Evolutionary conservation across 2,329 filamentous ascomycete genomes (phyloP).

Genomic region (Fusarium annulatum): DNA sequence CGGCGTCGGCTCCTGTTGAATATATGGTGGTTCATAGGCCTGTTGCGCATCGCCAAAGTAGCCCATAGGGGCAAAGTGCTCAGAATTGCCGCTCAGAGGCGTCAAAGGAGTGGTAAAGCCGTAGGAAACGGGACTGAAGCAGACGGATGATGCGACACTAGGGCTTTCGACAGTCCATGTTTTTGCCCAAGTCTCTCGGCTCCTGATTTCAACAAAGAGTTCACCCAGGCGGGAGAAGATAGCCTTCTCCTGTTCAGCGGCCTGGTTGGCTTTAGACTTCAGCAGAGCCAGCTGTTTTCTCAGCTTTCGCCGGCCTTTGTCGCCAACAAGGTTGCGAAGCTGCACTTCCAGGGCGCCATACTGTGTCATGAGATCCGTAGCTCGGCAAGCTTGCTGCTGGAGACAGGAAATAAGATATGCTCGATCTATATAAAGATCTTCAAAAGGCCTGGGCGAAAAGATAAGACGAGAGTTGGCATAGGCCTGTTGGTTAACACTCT

Average conservation of each 20-base stretch:
- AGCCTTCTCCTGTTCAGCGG: slow-evolving; percentile 58
- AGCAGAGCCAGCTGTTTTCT: slow-evolving; percentile 57
- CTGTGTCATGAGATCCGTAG: slow-evolving; percentile 52
- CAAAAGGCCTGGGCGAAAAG: slow-evolving; percentile 54
- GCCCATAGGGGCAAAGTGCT: slow-evolving; percentile 49
- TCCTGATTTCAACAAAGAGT: slow-evolving; percentile 61
- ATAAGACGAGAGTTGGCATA: slow-evolving; percentile 30
- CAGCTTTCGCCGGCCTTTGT: slow-evolving; percentile 47
- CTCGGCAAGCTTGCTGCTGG: slow-evolving; percentile 53
- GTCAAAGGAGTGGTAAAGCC: slow-evolving; percentile 34
- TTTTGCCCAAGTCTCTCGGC: slow-evolving; percentile 54
- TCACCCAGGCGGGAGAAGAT: slow-evolving; percentile 61
- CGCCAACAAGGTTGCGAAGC: slow-evolving; percentile 38
- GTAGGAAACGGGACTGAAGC: slow-evolving; percentile 27
- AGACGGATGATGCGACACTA: slow-evolving; percentile 15
- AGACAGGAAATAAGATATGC: slow-evolving; percentile 58
- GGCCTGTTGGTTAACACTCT: slow-evolving; percentile 7
- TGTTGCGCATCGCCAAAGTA: slow-evolving; percentile 29
- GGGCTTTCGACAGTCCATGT: slow-evolving; percentile 24
- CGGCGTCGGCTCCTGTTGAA: not conserved
- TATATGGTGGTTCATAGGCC: not conserved
- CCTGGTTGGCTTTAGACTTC: slow-evolving; percentile 56
- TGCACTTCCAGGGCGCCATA: slow-evolving; percentile 53
- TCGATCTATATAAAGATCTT: slow-evolving; percentile 58
- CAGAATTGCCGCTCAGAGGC: slow-evolving; percentile 44